phyloP scores from a whole-genome alignment of 768 basidiomycete species.

The Auriscalpium microsporum region DNA sequence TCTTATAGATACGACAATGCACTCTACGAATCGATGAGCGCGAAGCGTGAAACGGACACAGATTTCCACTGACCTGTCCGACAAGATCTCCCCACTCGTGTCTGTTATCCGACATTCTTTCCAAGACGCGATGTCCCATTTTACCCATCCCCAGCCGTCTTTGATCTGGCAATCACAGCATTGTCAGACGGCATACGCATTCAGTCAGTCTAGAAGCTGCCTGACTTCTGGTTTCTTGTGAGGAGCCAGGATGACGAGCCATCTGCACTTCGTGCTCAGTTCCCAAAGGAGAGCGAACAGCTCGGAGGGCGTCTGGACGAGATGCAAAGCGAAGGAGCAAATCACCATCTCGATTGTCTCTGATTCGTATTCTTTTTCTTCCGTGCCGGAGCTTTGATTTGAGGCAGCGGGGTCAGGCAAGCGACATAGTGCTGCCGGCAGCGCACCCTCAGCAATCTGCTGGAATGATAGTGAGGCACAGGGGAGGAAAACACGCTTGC shows the following conservation, averaged over 20 bases:
- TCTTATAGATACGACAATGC: conserved; percentile 46
- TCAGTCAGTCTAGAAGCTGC: neutral
- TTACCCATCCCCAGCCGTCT: conserved; percentile 57
- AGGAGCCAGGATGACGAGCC: conserved; percentile 64
- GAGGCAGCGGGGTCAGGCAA: neutral
- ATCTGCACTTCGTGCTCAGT: conserved; percentile 48
- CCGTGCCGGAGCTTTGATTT: too few relatives aligned
- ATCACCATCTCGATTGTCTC: conserved; percentile 48
- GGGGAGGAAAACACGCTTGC: conserved; percentile 40
- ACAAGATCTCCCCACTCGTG: conserved; percentile 35
- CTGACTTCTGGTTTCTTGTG: conserved; percentile 70
- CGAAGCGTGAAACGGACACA: neutral
- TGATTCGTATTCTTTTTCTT: too few relatives aligned
- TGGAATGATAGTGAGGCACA: conserved; percentile 55
- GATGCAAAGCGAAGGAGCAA: conserved; percentile 70
- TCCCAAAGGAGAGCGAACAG: conserved; percentile 60
- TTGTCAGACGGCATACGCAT: neutral
- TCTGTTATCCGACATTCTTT: conserved; percentile 31
- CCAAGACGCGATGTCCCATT: conserved; percentile 52
- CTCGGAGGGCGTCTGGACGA: conserved; percentile 51
- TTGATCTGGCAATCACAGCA: conserved; percentile 40
- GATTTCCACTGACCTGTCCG: conserved; percentile 33
- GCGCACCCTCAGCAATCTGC: conserved; percentile 48
- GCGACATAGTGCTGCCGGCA: conserved; percentile 27
- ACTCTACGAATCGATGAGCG: conserved; percentile 25